Base-by-base conservation (phyloP, 257 asterid genomes). In the Solanum bulbocastanum region DNA sequence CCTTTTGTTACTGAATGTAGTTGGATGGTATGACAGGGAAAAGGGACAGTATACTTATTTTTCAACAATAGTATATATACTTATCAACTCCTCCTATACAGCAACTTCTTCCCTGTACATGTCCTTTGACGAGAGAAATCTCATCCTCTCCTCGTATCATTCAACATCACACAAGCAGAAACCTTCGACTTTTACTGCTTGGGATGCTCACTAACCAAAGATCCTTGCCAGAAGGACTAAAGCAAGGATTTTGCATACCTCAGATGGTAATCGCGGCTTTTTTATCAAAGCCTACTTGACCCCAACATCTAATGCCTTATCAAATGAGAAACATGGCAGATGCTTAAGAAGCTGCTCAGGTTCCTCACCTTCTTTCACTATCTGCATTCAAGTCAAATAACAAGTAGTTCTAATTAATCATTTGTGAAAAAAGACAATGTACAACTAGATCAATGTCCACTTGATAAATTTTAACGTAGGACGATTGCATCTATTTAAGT, bases 301-400 rank as follows among this genome's bases (percentile, higher is more conserved):
- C 87, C 88, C 86, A 44, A 82, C 81, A 46, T 91, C 92, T 89
- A 90, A 75, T 78, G 85, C 83, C 89, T 89, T 89, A 84, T 88
- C 89, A 84, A 89, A 83, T 27, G 92, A 92, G 91, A 89, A 88
- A 86, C 87, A 20, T 5, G 91, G 84, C 39, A 92, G 83, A 90
- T 90, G 91, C 88, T 88, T 46, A 81, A 87, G 91, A 76, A 95
- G 95, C 88, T 86, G 91, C 83, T 87, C 87, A 16, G 91, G 93
- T 90, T 93, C 93, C 87, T 93, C 91, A 22, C 92, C 94, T 90
- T 93, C 93, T 84, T 90, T 89, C 40, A 89, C 92, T 74, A 92
- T 87, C 98, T 93, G 94, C 78, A 87, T 90, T 40, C 25, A 62
- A 39, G 18, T 82, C 37, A 42, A 32, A 35, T 35, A 71, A 37